A percentile compares a stretch with the other conserved stretches of the same genome.
phyloP scores from a whole-genome alignment of 768 basidiomycete genomes.

The Hericium erinaceus region DNA sequence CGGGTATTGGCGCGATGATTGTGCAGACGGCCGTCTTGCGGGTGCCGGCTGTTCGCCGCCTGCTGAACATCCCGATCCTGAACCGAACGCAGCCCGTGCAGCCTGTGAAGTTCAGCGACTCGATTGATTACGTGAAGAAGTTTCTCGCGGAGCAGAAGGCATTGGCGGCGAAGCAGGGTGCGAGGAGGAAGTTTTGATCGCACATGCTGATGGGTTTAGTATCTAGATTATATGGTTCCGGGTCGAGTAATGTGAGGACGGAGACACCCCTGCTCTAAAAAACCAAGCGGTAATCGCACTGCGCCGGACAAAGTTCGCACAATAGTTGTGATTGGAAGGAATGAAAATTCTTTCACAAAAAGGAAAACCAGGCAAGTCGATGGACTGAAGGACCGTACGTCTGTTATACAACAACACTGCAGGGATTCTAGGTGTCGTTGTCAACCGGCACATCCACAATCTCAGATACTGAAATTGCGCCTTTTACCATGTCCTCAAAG shows the following conservation, averaged over 20 bases:
- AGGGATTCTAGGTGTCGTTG: too few species aligned
- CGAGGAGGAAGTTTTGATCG: conserved; percentile 6
- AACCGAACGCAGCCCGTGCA: conserved; percentile 1
- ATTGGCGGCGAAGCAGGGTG: conserved; percentile 3
- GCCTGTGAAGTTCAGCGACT: conserved; percentile 12
- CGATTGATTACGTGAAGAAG: conserved; percentile 10
- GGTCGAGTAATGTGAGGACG: background rate
- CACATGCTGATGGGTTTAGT: background rate
- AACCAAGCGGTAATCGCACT: background rate
- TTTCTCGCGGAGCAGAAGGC: conserved; percentile 10
- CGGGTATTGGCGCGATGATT: conserved; percentile 36
- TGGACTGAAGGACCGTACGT: too few species aligned
- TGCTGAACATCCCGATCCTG: conserved; percentile 26
- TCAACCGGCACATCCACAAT: too few species aligned
- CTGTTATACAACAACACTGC: too few species aligned
- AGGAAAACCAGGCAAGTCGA: too few species aligned
- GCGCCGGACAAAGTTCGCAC: too few species aligned
- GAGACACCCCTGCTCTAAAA: background rate
- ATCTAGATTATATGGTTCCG: background rate
- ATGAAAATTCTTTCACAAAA: too few species aligned
- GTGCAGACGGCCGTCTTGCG: conserved; percentile 41
- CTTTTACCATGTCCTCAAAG: too few species aligned
- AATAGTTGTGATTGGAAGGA: too few species aligned
- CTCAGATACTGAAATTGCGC: too few species aligned
- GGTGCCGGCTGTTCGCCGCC: conserved; percentile 29